Conservation (phyloP, 345 rosid species). For the Rhizophora mangle region DNA sequence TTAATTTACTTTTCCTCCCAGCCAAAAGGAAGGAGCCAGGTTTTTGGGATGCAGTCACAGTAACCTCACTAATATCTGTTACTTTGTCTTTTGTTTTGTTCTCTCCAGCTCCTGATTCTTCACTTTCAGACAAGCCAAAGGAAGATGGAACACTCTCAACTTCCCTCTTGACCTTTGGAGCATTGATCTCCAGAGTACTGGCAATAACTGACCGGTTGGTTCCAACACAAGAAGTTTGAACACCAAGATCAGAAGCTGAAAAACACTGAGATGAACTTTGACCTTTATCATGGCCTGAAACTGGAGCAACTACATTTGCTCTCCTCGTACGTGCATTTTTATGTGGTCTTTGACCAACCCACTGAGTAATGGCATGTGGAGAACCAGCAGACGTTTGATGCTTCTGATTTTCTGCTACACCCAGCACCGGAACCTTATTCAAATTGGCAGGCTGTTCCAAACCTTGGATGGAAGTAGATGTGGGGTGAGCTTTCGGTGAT, state of each 20-base stretch:
- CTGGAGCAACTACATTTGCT: slow-evolving; percentile 67
- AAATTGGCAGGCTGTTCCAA: slow-evolving; percentile 46
- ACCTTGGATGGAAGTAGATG: slow-evolving; percentile 60
- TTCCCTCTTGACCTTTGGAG: slow-evolving; percentile 58
- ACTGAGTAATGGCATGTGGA: slow-evolving; percentile 75
- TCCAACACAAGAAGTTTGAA: slow-evolving; percentile 51
- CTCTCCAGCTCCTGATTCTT: slow-evolving; percentile 85
- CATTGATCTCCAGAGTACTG: slow-evolving; percentile 37
- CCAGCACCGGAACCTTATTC: slow-evolving; percentile 36
- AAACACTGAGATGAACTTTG: slow-evolving; percentile 56
- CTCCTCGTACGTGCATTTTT: slow-evolving; percentile 87
- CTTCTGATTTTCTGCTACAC: slow-evolving; percentile 42
- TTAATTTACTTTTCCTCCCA: slow-evolving; percentile 52
- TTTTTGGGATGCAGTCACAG: slow-evolving; percentile 45
- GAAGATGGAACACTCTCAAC: slow-evolving; percentile 60
- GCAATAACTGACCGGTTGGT: slow-evolving; percentile 43
- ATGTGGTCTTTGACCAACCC: slow-evolving; percentile 92
- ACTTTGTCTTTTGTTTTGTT: slow-evolving; percentile 57
- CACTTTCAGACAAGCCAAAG: slow-evolving; percentile 71
- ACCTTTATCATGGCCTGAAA: slow-evolving; percentile 49
- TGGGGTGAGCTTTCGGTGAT: slow-evolving; percentile 50
- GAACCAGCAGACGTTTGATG: slow-evolving; percentile 47
- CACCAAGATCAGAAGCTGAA: slow-evolving; percentile 53
- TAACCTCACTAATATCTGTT: slow-evolving; percentile 48
- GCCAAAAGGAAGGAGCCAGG: slow-evolving; percentile 46